A percentile compares a stretch with the other conserved stretches of the same genome.
These are phyloP conservation scores for Fulvia fulva DNA, from an alignment of 2,329 filamentous ascomycete species.

Conservation along the genomic window DNA sequence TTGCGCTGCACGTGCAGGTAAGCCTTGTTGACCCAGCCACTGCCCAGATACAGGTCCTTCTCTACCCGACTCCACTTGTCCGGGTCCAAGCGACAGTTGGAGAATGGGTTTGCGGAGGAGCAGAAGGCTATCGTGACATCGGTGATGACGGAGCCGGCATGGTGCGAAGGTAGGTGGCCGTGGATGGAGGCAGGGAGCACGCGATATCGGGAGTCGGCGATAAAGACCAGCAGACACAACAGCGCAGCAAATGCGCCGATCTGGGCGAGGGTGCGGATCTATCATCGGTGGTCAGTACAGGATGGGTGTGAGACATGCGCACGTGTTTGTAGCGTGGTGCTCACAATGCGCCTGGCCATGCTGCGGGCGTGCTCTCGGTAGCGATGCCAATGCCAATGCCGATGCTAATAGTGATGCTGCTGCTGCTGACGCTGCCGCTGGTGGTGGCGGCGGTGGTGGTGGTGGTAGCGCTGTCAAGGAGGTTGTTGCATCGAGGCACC, in stretches of 20 bases:
- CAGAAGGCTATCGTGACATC: constrained; percentile 78
- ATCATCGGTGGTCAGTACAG: constrained; percentile 1
- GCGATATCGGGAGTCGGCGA: constrained; percentile 84
- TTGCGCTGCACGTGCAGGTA: constrained; percentile 80
- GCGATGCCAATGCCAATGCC: background rate
- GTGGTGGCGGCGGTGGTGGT: background rate
- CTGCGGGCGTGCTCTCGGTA: constrained; percentile 1
- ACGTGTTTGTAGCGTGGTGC: background rate
- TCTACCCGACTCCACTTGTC: constrained; percentile 77
- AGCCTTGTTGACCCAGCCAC: constrained; percentile 68
- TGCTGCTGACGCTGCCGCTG: constrained; percentile 5
- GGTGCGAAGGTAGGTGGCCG: constrained; percentile 79
- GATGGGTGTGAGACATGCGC: background rate
- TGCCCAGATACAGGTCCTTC: constrained; percentile 80
- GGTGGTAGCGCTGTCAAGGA: constrained; percentile 1
- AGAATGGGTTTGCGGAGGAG: constrained; percentile 61
- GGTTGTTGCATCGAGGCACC: background rate
- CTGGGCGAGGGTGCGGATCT: constrained; percentile 71
- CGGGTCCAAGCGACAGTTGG: constrained; percentile 57
- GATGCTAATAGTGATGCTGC: no score
- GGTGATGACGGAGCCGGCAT: constrained; percentile 78
- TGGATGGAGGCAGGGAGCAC: constrained; percentile 83
- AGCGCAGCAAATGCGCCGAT: constrained; percentile 62
- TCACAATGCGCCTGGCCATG: constrained; percentile 24
- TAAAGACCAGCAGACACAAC: constrained; percentile 64